Conservation (phyloP, 73 alveolate genomes). For the Effrenium voratum region DNA sequence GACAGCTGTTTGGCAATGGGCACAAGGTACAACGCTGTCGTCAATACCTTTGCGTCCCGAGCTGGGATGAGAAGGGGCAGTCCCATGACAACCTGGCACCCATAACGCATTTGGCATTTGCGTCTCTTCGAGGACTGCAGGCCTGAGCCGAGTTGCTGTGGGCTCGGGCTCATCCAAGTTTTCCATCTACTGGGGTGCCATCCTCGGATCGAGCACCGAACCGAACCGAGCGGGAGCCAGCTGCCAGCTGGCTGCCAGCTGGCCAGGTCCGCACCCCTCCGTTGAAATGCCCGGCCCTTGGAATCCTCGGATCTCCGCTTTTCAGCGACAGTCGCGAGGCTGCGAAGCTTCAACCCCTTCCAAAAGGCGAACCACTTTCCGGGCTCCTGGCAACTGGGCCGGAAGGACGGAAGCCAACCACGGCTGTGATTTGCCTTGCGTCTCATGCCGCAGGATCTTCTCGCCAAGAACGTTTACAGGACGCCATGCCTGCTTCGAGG, state of each 20-base stretch:
- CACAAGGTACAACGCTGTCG: constrained; percentile 65
- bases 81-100: neutral
- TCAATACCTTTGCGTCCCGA: constrained; percentile 38
- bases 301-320: neutral
- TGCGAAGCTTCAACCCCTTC: constrained; percentile 79
- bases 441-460: constrained; percentile 37
- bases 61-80: neutral
- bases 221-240: too few species aligned
- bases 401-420: neutral
- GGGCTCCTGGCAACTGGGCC: constrained; percentile 86
- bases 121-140: constrained; percentile 3
- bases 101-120: neutral
- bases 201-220: too few species aligned
- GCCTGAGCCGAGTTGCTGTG: neutral
- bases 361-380: constrained; percentile 91
- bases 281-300: neutral
- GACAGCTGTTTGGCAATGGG: neutral
- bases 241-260: too few species aligned
- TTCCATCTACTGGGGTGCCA: constrained; percentile 51
- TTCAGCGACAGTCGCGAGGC: neutral
- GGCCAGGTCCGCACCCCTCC: neutral
- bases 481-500: too few species aligned
- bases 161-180: constrained; percentile 63
- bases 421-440: neutral
- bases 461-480: constrained; percentile 90